Evolutionary conservation across 345 rosid genomes (phyloP), one percentile per base, ranked within the genome.

Genomic region (Gossypium longicalyx): DNA sequence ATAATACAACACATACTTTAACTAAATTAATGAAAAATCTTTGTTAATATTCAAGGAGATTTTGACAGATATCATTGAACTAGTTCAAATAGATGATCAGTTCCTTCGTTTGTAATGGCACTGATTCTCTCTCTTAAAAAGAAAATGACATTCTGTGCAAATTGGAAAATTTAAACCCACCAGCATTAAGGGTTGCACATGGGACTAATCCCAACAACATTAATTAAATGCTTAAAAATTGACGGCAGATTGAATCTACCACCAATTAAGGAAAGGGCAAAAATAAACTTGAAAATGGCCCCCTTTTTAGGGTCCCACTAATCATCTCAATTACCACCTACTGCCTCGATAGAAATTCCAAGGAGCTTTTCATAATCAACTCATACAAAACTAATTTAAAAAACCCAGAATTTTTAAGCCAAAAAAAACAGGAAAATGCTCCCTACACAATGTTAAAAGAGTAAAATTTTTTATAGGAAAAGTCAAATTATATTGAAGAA

Each of bases 251-350:
- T 73, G 20, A 61, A 53, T 17, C 44, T 22, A 13, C 76, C 86
- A 51, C 79, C 83, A 75, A 85, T 83, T 78, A 48, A 79, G 76
- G 79, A 65, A 41, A 52, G 62, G 20, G 22, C 49, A 47, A 9
- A 47, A 8, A 27, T 27, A 27, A 34, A 70, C 22, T 64, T 34
- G 53, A 47, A 47, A 10, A 56, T 73, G 65, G 20, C 38, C 45
- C 38, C 38, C 70, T 44, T 60, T 75, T 12, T 2, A 71, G 73
- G 73, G 74, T 57, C 80, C 83, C 70, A 57, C 79, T 71, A 51
- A 63, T 23, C 70, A 79, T 72, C 85, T 68, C 76, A 66, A 65
- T 66, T 54, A 29, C 20, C 62, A 49, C 62, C 76, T 56, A 52
- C 47, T 17, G 13, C 69, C 65, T 27, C 64, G 20, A 67, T 54